Evolutionary conservation across 768 basidiomycete species (phyloP), one percentile per base, ranked within the genome.

Genomic region (Pleurotus djamor): DNA sequence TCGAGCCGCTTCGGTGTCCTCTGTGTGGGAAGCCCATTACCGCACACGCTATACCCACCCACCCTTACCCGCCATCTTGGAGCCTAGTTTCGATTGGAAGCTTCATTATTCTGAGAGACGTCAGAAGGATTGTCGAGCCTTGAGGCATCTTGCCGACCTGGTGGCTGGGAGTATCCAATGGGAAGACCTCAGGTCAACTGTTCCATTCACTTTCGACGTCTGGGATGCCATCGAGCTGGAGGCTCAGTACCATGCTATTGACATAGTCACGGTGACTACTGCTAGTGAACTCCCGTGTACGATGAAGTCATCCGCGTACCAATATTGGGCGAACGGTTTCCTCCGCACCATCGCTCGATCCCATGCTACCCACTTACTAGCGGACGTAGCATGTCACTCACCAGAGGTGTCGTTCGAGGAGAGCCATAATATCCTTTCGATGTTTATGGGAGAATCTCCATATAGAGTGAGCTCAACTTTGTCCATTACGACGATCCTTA

Each of bases 21-120:
- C 64, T 4, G 55, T 87, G 35, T 88, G 86, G 86, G 72, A 81
- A 63, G 65, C 75, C 0, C 83, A 84, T 57, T 88, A 86, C 66
- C 71, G 61, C 28, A 68, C 57, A 34, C 79, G 83, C 9, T 88
- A 85, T 67, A 71, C 68, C 4, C 72, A 82, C 62, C 72, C 45
- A 4, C 44, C 44, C 6, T 21, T 48, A 16, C 28, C 51, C 14
- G 37, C n/a, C 14, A n/a, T 10, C 9, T 7, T 47, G 16, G 28
- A 68, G 62, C 70, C 76, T 49, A 65, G 72, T 13, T 61, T 55
- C 14, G 57, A 86, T 65, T 87, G 81, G 79, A 73, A 72, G 54
- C 58, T 71, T 5, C 71, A 79, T 65, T 88, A 85, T 66, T 51
- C 66, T 28, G 75, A 71, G 54, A 72, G 86, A 37, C 67, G 78